Conservation (phyloP, 441 rosid genomes). For the Adansonia rubrostipa region DNA sequence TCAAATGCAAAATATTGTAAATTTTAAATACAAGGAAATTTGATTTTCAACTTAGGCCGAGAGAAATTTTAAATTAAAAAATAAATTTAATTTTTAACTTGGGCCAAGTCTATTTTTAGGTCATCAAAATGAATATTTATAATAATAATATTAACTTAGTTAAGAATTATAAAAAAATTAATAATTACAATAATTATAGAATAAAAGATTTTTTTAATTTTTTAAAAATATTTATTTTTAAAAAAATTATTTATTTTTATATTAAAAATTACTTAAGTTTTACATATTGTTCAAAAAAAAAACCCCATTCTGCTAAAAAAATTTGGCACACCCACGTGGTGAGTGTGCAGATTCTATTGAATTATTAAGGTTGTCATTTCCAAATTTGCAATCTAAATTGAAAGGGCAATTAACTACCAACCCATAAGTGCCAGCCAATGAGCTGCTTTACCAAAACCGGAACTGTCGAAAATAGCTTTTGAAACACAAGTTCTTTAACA, state of each 20-base stretch:
- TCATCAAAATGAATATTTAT: background rate
- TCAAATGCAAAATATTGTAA: background rate
- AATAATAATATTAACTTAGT: too few relatives aligned
- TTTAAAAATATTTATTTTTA: too few relatives aligned
- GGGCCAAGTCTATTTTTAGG: background rate
- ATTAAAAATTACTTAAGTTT: too few relatives aligned
- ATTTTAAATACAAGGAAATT: background rate
- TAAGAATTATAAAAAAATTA: too few relatives aligned
- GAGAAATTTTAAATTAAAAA: too few relatives aligned
- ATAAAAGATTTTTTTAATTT: too few relatives aligned
- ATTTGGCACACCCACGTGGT: too few relatives aligned
- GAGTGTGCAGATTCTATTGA: background rate
- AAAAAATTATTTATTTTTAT: too few relatives aligned
- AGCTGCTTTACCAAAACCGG: conserved; percentile 21
- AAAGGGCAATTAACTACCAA: background rate
- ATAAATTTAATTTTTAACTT: too few relatives aligned
- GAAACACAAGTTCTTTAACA: background rate
- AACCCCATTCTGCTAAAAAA: too few relatives aligned
- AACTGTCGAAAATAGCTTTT: background rate
- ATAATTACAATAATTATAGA: too few relatives aligned
- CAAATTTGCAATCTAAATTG: background rate
- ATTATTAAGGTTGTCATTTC: background rate
- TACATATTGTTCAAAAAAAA: too few relatives aligned
- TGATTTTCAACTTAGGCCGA: background rate
- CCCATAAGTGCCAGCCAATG: conserved; percentile 24